phyloP scores from a whole-genome alignment of 768 basidiomycete genomes.

The Phylloporus arenicola region DNA sequence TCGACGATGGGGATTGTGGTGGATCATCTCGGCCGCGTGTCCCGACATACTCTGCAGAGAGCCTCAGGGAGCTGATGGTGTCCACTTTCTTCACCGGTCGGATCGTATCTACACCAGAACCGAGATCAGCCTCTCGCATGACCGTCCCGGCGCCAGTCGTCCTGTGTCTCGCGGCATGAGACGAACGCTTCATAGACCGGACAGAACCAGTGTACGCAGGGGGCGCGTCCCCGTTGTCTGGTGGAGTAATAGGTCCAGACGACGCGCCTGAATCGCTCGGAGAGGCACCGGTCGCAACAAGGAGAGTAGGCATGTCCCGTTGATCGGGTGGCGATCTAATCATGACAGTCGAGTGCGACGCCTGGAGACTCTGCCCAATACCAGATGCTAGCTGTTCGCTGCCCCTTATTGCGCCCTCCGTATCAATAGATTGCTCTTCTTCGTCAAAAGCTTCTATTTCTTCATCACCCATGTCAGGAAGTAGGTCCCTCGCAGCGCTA shows the following conservation, averaged over 20 bases:
- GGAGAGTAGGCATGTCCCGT: constrained; percentile 38
- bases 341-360: constrained; percentile 66
- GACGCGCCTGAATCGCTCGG: constrained; percentile 39
- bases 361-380: constrained; percentile 48
- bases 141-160: constrained; percentile 63
- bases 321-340: constrained; percentile 45
- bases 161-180: constrained; percentile 71
- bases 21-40: constrained; percentile 55
- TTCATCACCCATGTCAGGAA: constrained; percentile 55
- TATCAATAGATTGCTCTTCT: constrained; percentile 54
- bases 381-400: constrained; percentile 45
- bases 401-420: constrained; percentile 58
- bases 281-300: constrained; percentile 32
- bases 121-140: constrained; percentile 77
- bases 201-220: constrained; percentile 72
- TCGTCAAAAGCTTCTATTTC: constrained; percentile 46
- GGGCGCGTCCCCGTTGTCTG: constrained; percentile 47
- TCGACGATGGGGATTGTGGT: constrained; percentile 34
- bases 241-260: constrained; percentile 35
- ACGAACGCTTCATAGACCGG: constrained; percentile 60
- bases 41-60: constrained; percentile 80
- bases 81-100: constrained; percentile 92
- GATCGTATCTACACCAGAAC: constrained; percentile 84
- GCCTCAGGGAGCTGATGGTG: constrained; percentile 62
- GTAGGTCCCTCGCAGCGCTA: constrained; percentile 64